phyloP scores from a whole-genome alignment of 192 early-diverging fungal genomes.

The Backusella liffmaniae region DNA sequence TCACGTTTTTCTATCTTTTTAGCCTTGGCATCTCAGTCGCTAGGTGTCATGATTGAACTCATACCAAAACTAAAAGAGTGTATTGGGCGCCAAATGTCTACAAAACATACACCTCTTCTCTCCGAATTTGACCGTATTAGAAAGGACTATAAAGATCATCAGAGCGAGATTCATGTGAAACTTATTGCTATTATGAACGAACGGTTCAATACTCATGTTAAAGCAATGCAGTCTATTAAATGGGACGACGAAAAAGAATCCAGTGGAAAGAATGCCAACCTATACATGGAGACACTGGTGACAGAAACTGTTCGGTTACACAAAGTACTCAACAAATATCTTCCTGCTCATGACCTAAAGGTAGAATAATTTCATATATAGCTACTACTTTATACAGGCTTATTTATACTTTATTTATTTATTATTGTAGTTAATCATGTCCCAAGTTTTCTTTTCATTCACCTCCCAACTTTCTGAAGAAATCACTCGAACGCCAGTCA shows the following conservation, averaged over 20 bases:
- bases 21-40: constrained; percentile 91
- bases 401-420: neutral
- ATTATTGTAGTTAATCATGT: constrained; percentile 62
- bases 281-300: constrained; percentile 81
- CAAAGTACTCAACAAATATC: constrained; percentile 86
- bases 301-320: constrained; percentile 91
- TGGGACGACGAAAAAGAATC: constrained; percentile 48
- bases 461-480: constrained; percentile 73
- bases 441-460: constrained; percentile 77
- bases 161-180: constrained; percentile 87
- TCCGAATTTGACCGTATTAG: constrained; percentile 86
- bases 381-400: neutral
- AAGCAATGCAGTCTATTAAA: constrained; percentile 58
- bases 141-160: constrained; percentile 88
- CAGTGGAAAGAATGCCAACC: constrained; percentile 37
- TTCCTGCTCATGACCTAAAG: constrained; percentile 70
- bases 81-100: constrained; percentile 67
- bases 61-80: constrained; percentile 82
- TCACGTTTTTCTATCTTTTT: neutral
- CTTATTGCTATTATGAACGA: constrained; percentile 96
- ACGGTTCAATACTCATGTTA: constrained; percentile 74
- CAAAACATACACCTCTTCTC: constrained; percentile 79
- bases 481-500: constrained; percentile 50
- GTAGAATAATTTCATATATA: constrained; percentile 34
- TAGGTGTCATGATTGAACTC: constrained; percentile 83